These are phyloP conservation scores for Pichia paraexigua DNA, from an alignment of 805 yeast genomes.

Conservation along the genomic window DNA sequence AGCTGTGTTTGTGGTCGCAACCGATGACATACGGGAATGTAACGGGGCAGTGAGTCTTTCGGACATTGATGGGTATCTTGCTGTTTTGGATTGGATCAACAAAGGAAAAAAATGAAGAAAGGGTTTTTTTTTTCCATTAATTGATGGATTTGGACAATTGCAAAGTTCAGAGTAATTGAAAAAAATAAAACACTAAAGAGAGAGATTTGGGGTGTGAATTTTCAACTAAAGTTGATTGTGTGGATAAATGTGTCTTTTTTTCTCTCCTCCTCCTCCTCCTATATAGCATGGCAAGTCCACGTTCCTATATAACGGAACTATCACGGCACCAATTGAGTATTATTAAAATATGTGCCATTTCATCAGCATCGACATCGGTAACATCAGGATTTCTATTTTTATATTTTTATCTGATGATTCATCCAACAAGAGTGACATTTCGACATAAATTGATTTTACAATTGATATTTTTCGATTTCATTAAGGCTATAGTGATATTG, in stretches of 20 bases:
- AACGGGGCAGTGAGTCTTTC: background rate
- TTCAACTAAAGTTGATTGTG: too few relatives aligned
- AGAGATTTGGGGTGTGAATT: too few relatives aligned
- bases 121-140: too few relatives aligned
- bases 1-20: background rate
- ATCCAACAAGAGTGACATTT: conserved; percentile 53
- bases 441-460: conserved; percentile 64
- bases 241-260: too few relatives aligned
- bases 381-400: conserved; percentile 50
- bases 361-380: conserved; percentile 43
- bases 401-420: conserved; percentile 54
- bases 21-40: background rate
- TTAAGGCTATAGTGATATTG: conserved; percentile 62
- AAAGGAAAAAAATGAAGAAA: too few relatives aligned
- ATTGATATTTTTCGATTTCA: conserved; percentile 61
- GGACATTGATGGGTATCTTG: background rate
- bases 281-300: background rate
- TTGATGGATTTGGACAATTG: too few relatives aligned
- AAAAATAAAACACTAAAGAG: too few relatives aligned
- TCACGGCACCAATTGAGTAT: conserved; percentile 10
- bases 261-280: too few relatives aligned
- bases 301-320: background rate
- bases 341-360: conserved; percentile 36
- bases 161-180: too few relatives aligned
- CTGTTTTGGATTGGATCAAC: too few relatives aligned